Conservation (phyloP, 1,284 basidiomycete species). For the Cryptococcus sp. region DNA sequence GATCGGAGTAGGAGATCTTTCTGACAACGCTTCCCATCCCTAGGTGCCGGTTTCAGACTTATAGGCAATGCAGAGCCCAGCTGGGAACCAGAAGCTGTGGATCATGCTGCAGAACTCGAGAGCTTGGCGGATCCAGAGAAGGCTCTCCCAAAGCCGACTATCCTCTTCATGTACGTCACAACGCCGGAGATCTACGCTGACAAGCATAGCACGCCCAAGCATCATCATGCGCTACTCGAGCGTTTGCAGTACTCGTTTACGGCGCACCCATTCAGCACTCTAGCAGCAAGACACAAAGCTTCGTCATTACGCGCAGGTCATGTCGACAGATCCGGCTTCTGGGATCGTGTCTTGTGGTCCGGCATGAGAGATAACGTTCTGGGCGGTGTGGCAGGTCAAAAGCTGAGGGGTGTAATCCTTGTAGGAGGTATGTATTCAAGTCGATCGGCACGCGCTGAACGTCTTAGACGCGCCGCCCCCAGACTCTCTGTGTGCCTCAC, state of each 20-base stretch:
- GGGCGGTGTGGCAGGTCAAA: conserved; percentile 32
- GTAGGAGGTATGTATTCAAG: conserved; percentile 36
- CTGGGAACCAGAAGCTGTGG: conserved; percentile 27
- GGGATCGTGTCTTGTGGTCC: conserved; percentile 39
- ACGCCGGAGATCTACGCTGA: conserved; percentile 10
- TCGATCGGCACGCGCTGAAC: not conserved
- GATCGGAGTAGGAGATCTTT: not conserved
- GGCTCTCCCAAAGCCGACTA: conserved; percentile 33
- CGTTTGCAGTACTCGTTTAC: conserved; percentile 26
- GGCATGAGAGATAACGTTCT: conserved; percentile 25
- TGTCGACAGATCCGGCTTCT: conserved; percentile 30
- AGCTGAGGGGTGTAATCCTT: conserved; percentile 36
- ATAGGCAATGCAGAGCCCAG: conserved; percentile 31
- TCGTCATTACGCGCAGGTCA: conserved; percentile 36
- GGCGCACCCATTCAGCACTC: conserved; percentile 24
- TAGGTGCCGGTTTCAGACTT: conserved; percentile 44
- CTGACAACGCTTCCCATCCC: not conserved
- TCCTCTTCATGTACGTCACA: conserved; percentile 43
- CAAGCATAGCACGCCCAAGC: conserved; percentile 24
- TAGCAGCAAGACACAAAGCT: conserved; percentile 41
- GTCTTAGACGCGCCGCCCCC: conserved; percentile 30
- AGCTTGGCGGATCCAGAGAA: conserved; percentile 16
- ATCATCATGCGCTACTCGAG: conserved; percentile 35
- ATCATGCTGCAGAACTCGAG: conserved; percentile 26
- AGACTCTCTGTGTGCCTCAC: conserved; percentile 29